These are phyloP conservation scores for Podospora didyma DNA, from an alignment of 495 filamentous ascomycete genomes.

Conservation along the genomic window DNA sequence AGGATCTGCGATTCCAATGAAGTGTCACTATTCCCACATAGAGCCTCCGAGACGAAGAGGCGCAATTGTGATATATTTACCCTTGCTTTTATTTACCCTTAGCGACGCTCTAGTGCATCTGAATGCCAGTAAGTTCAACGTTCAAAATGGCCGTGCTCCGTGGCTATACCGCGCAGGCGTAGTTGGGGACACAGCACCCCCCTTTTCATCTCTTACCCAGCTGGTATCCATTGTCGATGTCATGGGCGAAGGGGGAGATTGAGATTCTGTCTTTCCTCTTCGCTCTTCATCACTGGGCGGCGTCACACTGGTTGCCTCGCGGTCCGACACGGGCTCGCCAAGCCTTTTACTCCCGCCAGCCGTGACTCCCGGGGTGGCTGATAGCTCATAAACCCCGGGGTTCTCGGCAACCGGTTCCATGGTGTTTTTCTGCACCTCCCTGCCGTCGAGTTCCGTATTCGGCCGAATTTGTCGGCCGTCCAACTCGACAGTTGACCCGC, in stretches of 20 bases:
- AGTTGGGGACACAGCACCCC: too few species aligned
- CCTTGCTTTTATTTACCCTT: too few species aligned
- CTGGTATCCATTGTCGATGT: background rate
- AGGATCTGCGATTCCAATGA: too few species aligned
- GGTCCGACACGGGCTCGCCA: too few species aligned
- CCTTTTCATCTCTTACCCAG: background rate
- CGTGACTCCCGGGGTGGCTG: background rate
- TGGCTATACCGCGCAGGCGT: too few species aligned
- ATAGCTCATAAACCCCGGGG: slow-evolving; percentile 12
- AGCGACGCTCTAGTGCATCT: too few species aligned
- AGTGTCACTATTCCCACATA: too few species aligned
- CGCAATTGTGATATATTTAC: too few species aligned
- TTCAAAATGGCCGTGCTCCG: too few species aligned
- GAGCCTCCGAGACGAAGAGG: too few species aligned
- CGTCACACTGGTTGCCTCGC: background rate
- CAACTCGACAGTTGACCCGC: slow-evolving; percentile 6
- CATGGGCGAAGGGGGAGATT: background rate
- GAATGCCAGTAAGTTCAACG: too few species aligned
- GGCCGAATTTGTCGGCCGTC: slow-evolving; percentile 14
- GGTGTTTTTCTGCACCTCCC: slow-evolving; percentile 2
- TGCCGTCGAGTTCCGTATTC: slow-evolving; percentile 14
- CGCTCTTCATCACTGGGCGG: too few species aligned
- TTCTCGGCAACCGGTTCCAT: slow-evolving; percentile 7
- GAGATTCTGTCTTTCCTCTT: background rate
- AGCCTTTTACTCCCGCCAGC: background rate